phyloP scores from a whole-genome alignment of 2,329 filamentous ascomycete genomes.

The Akanthomyces lecanii region DNA sequence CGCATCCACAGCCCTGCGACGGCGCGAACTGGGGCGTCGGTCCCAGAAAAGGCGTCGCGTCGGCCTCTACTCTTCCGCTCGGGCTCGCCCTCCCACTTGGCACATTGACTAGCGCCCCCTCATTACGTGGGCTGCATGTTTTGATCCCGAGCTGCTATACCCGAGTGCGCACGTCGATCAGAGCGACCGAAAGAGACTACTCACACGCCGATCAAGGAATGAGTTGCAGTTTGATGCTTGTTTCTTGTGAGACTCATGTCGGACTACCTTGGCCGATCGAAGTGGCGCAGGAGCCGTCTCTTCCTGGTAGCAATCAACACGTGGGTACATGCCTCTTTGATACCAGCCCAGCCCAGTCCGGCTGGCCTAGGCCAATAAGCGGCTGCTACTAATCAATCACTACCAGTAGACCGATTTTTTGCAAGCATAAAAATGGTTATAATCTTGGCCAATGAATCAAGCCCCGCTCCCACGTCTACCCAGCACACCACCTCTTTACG shows the following conservation, averaged over 20 bases:
- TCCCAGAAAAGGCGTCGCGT: too few species aligned
- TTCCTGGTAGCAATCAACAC: neutral
- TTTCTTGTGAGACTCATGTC: neutral
- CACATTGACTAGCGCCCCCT: neutral
- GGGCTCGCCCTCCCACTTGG: neutral
- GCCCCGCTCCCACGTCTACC: too few species aligned
- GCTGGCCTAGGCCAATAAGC: too few species aligned
- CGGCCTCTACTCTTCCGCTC: too few species aligned
- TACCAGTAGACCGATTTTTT: too few species aligned
- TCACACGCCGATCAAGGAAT: neutral
- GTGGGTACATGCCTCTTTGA: neutral
- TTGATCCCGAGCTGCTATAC: neutral
- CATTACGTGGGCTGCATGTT: neutral
- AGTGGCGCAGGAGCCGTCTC: neutral
- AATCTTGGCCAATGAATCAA: neutral
- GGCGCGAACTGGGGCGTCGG: neutral
- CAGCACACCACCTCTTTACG: slow-evolving; percentile 29
- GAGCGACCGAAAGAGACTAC: neutral
- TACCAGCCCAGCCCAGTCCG: too few species aligned
- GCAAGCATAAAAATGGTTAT: too few species aligned
- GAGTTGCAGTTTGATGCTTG: neutral
- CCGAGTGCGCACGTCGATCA: neutral
- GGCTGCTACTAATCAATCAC: too few species aligned
- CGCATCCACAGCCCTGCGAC: neutral
- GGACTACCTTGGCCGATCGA: neutral